Conservation (phyloP, 129 eudicot genomes). For the Lonicera japonica region DNA sequence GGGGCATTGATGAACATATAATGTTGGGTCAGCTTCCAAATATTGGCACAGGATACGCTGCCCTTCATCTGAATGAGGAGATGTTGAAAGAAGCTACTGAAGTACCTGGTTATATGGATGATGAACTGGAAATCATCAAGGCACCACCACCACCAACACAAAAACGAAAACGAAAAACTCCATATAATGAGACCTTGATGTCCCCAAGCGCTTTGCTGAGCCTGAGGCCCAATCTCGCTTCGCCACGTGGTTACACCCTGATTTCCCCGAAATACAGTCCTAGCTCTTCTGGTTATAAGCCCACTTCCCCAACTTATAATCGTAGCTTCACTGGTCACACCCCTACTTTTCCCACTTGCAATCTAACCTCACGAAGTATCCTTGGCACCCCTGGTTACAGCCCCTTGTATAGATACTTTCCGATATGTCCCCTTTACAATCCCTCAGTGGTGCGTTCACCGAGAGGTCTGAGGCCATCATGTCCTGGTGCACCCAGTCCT, state of each 20-base stretch:
- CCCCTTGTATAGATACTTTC: too few species aligned
- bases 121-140: constrained; percentile 37
- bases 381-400: constrained; percentile 38
- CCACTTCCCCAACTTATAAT: constrained; percentile 43
- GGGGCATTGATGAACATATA: constrained; percentile 49
- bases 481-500: too few species aligned
- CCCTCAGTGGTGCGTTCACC: too few species aligned
- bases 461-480: too few species aligned
- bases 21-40: constrained; percentile 61
- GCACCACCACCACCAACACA: constrained; percentile 38
- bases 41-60: constrained; percentile 49
- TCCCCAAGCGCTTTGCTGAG: constrained; percentile 42
- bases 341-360: constrained; percentile 30
- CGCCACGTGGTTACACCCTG: constrained; percentile 45
- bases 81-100: constrained; percentile 51
- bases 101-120: constrained; percentile 55
- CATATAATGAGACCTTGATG: constrained; percentile 48
- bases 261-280: constrained; percentile 39
- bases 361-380: constrained; percentile 37
- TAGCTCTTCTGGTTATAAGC: constrained; percentile 33
- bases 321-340: constrained; percentile 42
- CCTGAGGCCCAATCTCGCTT: constrained; percentile 38
- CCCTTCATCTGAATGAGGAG: constrained; percentile 40
- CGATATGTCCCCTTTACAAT: too few species aligned
- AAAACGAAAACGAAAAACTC: constrained; percentile 9